These are phyloP conservation scores for Rhizopogon vulgaris DNA, from an alignment of 768 basidiomycete genomes.

Conservation along the genomic window DNA sequence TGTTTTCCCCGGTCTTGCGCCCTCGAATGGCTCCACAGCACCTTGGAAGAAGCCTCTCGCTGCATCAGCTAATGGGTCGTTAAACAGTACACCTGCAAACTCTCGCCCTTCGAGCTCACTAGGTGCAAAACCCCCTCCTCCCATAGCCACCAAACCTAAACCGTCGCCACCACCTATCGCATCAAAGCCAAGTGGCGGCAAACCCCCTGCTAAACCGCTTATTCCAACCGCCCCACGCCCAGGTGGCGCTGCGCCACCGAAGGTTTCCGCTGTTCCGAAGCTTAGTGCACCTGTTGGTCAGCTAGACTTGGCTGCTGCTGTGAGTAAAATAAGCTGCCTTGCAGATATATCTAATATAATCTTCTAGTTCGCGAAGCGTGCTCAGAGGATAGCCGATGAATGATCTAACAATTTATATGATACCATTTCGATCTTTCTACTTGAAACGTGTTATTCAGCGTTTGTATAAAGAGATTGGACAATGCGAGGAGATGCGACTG, in stretches of 20 bases:
- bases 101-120: conserved; percentile 50
- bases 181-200: conserved; percentile 46
- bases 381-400: conserved; percentile 55
- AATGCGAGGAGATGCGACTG: conserved; percentile 4
- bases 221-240: conserved; percentile 55
- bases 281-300: conserved; percentile 50
- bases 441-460: background rate
- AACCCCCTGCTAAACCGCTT: conserved; percentile 52
- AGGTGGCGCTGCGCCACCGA: conserved; percentile 31
- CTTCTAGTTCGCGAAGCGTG: conserved; percentile 69
- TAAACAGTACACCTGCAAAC: conserved; percentile 32
- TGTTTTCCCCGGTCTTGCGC: conserved; percentile 73
- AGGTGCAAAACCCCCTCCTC: conserved; percentile 49
- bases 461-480: conserved; percentile 10
- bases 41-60: conserved; percentile 66
- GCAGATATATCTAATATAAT: background rate
- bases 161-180: conserved; percentile 50
- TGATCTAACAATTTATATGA: conserved; percentile 17
- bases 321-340: conserved; percentile 31
- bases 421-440: background rate
- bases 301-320: conserved; percentile 78
- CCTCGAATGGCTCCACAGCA: conserved; percentile 60
- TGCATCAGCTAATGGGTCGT: conserved; percentile 26
- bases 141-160: conserved; percentile 61
- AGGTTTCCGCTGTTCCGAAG: conserved; percentile 31